These are phyloP conservation scores for Hypoxylon sp. DNA, from an alignment of 2,329 filamentous ascomycete species.

Conservation along the genomic window DNA sequence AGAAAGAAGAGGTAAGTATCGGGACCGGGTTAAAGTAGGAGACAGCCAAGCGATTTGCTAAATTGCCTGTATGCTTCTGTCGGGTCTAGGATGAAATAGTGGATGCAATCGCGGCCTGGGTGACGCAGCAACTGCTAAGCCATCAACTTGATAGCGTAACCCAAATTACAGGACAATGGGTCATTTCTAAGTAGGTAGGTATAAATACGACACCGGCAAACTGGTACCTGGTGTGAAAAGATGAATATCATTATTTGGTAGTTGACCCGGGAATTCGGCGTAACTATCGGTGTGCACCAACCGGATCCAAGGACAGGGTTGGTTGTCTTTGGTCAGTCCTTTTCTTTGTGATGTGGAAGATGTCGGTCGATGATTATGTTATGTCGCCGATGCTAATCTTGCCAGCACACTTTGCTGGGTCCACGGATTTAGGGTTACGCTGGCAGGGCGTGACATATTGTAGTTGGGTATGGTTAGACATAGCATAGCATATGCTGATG, in stretches of 20 bases:
- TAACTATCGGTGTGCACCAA: conserved; percentile 39
- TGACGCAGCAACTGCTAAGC: conserved; percentile 11
- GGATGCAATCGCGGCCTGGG: conserved; percentile 11
- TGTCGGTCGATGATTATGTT: conserved; percentile 23
- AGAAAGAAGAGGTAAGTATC: conserved; percentile 3
- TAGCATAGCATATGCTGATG: conserved; percentile 33
- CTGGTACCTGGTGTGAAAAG: conserved; percentile 3
- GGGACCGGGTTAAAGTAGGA: conserved; percentile 1
- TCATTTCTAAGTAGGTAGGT: not conserved
- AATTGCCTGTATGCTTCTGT: conserved; percentile 21
- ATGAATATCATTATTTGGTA: not conserved
- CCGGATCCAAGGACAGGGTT: conserved; percentile 9
- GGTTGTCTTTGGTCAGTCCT: conserved; percentile 15
- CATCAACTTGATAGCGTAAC: conserved; percentile 17
- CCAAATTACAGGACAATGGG: not conserved
- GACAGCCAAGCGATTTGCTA: conserved; percentile 1
- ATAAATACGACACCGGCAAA: not conserved
- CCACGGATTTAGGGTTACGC: conserved; percentile 22
- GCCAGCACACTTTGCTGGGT: conserved; percentile 1
- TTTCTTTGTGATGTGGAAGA: conserved; percentile 26
- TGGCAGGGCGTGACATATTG: conserved; percentile 18
- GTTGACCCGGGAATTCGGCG: conserved; percentile 32
- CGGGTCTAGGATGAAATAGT: not conserved
- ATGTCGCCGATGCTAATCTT: conserved; percentile 28
- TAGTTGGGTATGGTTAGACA: conserved; percentile 16